phyloP scores from a whole-genome alignment of 495 filamentous ascomycete species.

The Penicillium odoratum region DNA sequence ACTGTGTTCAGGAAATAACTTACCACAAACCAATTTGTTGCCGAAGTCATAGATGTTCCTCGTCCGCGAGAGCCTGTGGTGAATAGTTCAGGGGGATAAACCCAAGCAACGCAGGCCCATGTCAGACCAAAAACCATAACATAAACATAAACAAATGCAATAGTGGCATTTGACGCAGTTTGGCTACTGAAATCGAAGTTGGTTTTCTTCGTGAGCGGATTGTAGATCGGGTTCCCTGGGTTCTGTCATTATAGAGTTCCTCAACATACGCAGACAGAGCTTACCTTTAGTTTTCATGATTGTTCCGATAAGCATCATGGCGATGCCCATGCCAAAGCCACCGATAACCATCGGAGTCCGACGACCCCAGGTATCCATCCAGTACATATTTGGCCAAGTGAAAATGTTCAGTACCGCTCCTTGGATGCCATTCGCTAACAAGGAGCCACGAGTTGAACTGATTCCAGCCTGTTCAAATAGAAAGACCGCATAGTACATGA shows the following conservation, averaged over 20 bases:
- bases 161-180: constrained; percentile 17
- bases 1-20: background rate
- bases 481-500: constrained; percentile 34
- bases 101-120: constrained; percentile 26
- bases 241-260: background rate
- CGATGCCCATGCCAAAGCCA: constrained; percentile 26
- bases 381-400: constrained; percentile 28
- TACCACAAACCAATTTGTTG: constrained; percentile 30
- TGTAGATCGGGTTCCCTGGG: constrained; percentile 23
- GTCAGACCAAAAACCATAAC: constrained; percentile 20
- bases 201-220: constrained; percentile 26
- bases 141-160: constrained; percentile 27
- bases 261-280: background rate
- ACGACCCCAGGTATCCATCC: constrained; percentile 28
- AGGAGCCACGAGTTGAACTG: constrained; percentile 15
- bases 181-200: constrained; percentile 23
- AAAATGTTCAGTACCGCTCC: constrained; percentile 27
- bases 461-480: constrained; percentile 30
- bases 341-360: constrained; percentile 28
- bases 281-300: constrained; percentile 30
- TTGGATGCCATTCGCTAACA: constrained; percentile 30
- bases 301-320: constrained; percentile 30
- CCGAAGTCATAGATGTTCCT: constrained; percentile 23
- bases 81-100: constrained; percentile 23
- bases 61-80: constrained; percentile 17